Base-by-base conservation (phyloP, 2,329 filamentous ascomycete species). In the Epichloe coenophiala region DNA sequence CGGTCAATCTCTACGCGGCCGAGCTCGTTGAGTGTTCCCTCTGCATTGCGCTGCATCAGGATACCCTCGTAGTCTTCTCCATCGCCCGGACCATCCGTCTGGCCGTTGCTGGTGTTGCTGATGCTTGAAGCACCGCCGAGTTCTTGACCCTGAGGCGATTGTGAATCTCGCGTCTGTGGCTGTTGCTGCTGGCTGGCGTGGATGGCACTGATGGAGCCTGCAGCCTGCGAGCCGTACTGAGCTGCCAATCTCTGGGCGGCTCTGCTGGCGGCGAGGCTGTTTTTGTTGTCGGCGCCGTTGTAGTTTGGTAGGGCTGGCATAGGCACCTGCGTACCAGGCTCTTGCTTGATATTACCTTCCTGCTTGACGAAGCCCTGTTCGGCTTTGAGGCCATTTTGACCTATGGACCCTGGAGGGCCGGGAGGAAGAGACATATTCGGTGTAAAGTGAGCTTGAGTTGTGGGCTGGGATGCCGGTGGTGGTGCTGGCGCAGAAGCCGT, bases 21-120 rank as follows among this genome's bases (percentile, higher is more conserved):
- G 69, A 76, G 75, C 67, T 74, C 77, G 33, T 68, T 69, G 45
- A 73, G 69, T 55, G 77, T 72, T 6, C 78, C 80, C 38, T 74
- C 66, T 4, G 73, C 70, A 51, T 74, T 71, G 42, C 76, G 72
- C 55, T 75, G 74, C 59, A 83, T 71, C 42, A 88, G 68, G 40
- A 86, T 70, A 8, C 76, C 78, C 51, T 76, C 68, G 38, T 78
- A 77, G 41, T 79, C 74, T 51, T 74, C 72, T 35, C 78, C 64
- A 3, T 74, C 74, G 52, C 67, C 72, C 35, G 85, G 71, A 47
- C 90, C 91, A 62, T 97, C 91, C 13, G 84, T 84, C 65, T 96
- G 74, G 55, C 63, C 70, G 62, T 72, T 76, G 49, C 55, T 56
- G 11, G 65, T 52, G 46, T 72, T 76, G 49, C 55, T 56, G 11